phyloP scores from a whole-genome alignment of 768 basidiomycete species.

The Udeniomyces megalosporus region DNA sequence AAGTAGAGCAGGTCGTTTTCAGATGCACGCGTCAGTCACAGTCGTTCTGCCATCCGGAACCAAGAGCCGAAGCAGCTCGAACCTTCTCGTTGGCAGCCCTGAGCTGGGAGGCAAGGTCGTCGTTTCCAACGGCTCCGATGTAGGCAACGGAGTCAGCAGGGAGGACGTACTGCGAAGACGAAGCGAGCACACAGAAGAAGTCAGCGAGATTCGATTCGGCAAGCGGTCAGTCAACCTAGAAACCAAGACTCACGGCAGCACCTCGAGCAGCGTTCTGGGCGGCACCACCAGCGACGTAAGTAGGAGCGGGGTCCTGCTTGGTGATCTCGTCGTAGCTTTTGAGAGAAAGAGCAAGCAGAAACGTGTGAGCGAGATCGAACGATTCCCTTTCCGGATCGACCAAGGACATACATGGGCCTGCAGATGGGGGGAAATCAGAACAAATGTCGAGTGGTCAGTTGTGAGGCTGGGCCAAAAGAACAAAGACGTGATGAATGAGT shows the following conservation, averaged over 20 bases:
- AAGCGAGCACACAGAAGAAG: not conserved
- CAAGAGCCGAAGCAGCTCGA: not conserved
- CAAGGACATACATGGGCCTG: not conserved
- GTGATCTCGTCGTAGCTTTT: slow-evolving; percentile 80
- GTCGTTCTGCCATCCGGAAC: too few relatives aligned
- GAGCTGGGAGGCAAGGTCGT: slow-evolving; percentile 77
- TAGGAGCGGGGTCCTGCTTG: slow-evolving; percentile 46
- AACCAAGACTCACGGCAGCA: slow-evolving; percentile 56
- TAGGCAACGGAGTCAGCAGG: slow-evolving; percentile 79
- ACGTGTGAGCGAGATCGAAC: too few relatives aligned
- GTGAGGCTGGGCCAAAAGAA: too few relatives aligned
- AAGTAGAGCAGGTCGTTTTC: too few relatives aligned
- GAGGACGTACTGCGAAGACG: slow-evolving; percentile 61
- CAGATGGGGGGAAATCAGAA: too few relatives aligned
- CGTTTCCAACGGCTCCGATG: slow-evolving; percentile 84
- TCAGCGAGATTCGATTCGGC: not conserved
- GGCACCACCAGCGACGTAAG: slow-evolving; percentile 93
- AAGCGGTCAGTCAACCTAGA: not conserved
- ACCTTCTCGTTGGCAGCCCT: slow-evolving; percentile 66
- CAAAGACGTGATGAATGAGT: not conserved
- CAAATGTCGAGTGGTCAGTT: too few relatives aligned
- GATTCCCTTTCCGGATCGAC: too few relatives aligned
- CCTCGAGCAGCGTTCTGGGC: slow-evolving; percentile 92
- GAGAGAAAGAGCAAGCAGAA: too few relatives aligned
- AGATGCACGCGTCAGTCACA: too few relatives aligned